Base-by-base conservation (phyloP, 2,329 filamentous ascomycete species). In the Colletotrichum simmondsii region DNA sequence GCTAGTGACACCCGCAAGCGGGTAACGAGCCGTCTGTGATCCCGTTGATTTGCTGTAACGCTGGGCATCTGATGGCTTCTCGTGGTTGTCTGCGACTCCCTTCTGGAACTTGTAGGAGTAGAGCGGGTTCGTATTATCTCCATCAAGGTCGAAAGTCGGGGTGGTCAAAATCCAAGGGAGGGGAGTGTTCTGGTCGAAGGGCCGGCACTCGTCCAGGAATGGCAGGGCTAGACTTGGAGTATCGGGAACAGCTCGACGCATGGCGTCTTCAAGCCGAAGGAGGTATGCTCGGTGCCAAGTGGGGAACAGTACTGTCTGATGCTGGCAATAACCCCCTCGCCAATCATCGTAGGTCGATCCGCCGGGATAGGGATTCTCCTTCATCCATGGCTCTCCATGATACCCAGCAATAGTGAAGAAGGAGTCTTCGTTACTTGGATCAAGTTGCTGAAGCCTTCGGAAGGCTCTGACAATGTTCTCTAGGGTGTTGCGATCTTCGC, bases 281-380 rank as follows among this genome's bases (percentile, higher is more conserved):
- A 80, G 65, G 56, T 79, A 79, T 14, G 77, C 79, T 24, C 79
- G 75, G 66, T 81, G 79, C 79, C 79, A 80, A 19, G 78, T 80
- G 4, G 78, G 77, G 64, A 78, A 79, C 8, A 78, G 72, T 32
- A 78, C 71, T 59, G 77, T 79, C n/a, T 67, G 76, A 61, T 81
- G 80, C 32, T 78, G 72, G 75, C 79, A 81, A 61, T 77, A 80
- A 1, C 78, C 79, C 6, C 78, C 77, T 77, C 78, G 79, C 77
- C 77, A 79, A 2, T 71, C 14, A 46, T 75, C 74, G 1, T 56
- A 7, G 19, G 35, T 42, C 8, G 24, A 22, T 11, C 22, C 49
- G 10, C 11, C 22, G 10, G 49, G 49, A 6, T 28, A 65, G 8
- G 67, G 74, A 42, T 74, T 75, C 12, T 71, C 74, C 16, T 75